phyloP scores from a whole-genome alignment of 352 stramenopile species.

The Elongisporangium anandrum region DNA sequence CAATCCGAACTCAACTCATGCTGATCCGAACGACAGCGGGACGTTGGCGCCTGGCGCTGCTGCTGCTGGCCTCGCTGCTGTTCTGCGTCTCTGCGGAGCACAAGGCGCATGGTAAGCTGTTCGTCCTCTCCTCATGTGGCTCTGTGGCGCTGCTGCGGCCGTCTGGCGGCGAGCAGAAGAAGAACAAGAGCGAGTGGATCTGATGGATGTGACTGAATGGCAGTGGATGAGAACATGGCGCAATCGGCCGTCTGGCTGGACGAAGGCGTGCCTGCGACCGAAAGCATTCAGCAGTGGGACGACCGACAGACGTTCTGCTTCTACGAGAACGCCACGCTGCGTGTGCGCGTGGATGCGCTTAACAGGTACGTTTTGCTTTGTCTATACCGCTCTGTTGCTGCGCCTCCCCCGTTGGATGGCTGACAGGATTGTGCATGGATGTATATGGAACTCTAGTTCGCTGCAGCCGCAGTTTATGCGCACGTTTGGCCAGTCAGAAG shows the following conservation, averaged over 20 bases:
- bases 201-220: background rate
- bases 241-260: slow-evolving; percentile 41
- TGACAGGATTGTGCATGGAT: background rate
- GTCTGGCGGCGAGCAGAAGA: background rate
- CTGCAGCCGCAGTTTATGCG: slow-evolving; percentile 68
- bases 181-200: background rate
- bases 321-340: slow-evolving; percentile 67
- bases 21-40: background rate
- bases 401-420: too few relatives aligned
- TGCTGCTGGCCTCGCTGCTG: background rate
- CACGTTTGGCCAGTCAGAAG: slow-evolving; percentile 51
- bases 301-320: slow-evolving; percentile 74
- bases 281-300: slow-evolving; percentile 45
- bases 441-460: slow-evolving; percentile 30
- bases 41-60: background rate
- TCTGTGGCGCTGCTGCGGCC: background rate
- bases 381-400: slow-evolving; percentile 3
- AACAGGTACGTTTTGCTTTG: slow-evolving; percentile 40
- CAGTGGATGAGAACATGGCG: slow-evolving; percentile 1
- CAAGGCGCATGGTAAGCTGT: background rate
- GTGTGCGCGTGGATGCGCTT: slow-evolving; percentile 62
- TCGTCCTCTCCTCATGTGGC: background rate
- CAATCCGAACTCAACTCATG: background rate
- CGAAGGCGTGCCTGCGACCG: slow-evolving; percentile 30
- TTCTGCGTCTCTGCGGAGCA: background rate